A percentile compares a stretch with the other conserved stretches of the same genome.
These are phyloP conservation scores for Triticum aestivum DNA, from an alignment of 176 grass and related monocot genomes.

Conservation along the genomic window DNA sequence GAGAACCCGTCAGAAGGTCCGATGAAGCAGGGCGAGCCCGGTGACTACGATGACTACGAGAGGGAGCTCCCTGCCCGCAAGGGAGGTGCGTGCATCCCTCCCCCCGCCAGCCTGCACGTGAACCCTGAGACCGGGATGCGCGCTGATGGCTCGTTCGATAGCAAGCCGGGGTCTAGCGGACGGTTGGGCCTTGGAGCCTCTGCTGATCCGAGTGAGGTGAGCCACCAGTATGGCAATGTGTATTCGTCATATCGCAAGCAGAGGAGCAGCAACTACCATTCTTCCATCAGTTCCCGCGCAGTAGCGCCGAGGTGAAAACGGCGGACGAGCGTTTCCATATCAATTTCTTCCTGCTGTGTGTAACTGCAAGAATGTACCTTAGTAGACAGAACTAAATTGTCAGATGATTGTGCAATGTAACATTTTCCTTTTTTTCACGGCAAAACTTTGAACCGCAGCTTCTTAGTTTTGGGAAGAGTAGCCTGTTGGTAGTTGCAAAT, in stretches of 20 bases:
- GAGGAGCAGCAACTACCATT: conserved; percentile 90
- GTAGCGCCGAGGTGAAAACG: conserved; percentile 23
- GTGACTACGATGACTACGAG: conserved; percentile 74
- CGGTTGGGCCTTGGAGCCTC: conserved; percentile 78
- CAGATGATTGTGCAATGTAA: conserved; percentile 22
- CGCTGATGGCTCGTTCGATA: conserved; percentile 62
- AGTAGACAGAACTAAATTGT: background rate
- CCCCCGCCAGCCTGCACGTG: conserved; percentile 66
- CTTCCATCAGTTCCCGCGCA: conserved; percentile 74
- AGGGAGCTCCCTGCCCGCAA: conserved; percentile 67
- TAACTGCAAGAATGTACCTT: background rate
- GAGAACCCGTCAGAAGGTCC: conserved; percentile 89
- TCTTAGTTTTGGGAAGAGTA: no score
- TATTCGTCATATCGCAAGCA: conserved; percentile 90
- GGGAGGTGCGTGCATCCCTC: conserved; percentile 90
- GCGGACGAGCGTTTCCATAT: background rate
- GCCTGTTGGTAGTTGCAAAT: no score
- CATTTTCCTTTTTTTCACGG: background rate
- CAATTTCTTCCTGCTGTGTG: background rate
- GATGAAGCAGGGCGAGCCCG: conserved; percentile 43
- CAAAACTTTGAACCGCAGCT: background rate
- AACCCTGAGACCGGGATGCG: conserved; percentile 81
- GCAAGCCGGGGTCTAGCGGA: conserved; percentile 56
- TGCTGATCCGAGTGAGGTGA: conserved; percentile 54
- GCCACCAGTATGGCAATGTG: conserved; percentile 91